phyloP scores from a whole-genome alignment of 352 stramenopile genomes.

The Pythium sp. region DNA sequence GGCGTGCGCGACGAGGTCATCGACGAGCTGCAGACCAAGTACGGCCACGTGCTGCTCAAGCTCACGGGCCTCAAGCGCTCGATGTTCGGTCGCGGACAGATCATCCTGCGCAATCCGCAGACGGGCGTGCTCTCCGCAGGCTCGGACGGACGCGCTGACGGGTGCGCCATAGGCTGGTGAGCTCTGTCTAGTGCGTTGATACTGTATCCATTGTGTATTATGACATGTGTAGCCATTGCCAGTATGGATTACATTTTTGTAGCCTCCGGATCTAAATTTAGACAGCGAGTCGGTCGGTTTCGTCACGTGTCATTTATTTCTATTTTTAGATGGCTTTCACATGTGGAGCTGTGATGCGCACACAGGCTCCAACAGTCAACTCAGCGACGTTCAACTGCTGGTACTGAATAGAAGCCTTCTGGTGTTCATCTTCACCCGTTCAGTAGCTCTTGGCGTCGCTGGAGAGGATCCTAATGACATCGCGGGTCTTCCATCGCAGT shows the following conservation, averaged over 20 bases:
- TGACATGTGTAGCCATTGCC: not conserved
- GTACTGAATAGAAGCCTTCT: too few species aligned
- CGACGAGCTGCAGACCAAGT: slow-evolving; percentile 55
- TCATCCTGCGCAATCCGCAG: slow-evolving; percentile 75
- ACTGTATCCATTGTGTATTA: not conserved
- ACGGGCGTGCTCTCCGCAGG: slow-evolving; percentile 93
- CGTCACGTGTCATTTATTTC: not conserved
- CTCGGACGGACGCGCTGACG: slow-evolving; percentile 93
- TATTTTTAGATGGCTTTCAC: not conserved
- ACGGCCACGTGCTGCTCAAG: slow-evolving; percentile 73
- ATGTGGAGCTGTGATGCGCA: not conserved
- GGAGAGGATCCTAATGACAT: not conserved
- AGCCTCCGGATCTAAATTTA: not conserved
- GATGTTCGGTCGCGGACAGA: slow-evolving; percentile 80
- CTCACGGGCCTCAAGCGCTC: slow-evolving; percentile 32
- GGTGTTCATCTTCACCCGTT: not conserved
- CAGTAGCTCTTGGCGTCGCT: not conserved
- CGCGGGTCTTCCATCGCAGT: not conserved
- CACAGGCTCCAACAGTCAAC: not conserved
- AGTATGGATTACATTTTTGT: not conserved
- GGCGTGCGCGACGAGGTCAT: slow-evolving; percentile 70
- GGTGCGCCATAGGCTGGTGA: slow-evolving; percentile 90
- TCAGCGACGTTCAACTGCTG: not conserved
- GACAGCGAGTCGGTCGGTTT: not conserved
- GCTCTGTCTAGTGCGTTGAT: not conserved